phyloP scores from a whole-genome alignment of 352 stramenopile genomes.

The Elongisporangium anandrum region DNA sequence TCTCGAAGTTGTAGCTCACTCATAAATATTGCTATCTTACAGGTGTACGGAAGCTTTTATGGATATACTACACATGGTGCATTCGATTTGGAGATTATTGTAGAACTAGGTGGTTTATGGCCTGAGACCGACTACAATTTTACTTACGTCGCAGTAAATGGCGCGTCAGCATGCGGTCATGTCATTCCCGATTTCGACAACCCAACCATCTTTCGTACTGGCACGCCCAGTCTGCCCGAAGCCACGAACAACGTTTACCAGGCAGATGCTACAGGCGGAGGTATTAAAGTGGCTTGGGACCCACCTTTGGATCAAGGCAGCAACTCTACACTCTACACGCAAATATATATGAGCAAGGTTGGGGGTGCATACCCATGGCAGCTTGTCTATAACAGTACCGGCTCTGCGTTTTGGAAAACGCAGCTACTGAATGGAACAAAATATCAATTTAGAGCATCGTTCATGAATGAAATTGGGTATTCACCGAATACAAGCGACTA shows the following conservation, averaged over 20 bases:
- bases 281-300: conserved; percentile 39
- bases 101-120: conserved; percentile 39
- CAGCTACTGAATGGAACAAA: conserved; percentile 32
- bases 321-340: conserved; percentile 27
- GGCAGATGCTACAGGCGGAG: conserved; percentile 38
- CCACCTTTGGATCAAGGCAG: conserved; percentile 37
- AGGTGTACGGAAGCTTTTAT: conserved; percentile 28
- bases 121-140: conserved; percentile 35
- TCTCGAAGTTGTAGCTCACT: neutral
- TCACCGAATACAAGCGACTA: conserved; percentile 22
- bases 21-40: neutral
- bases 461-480: conserved; percentile 42
- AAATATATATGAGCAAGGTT: conserved; percentile 41
- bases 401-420: conserved; percentile 43
- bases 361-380: conserved; percentile 14
- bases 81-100: conserved; percentile 29
- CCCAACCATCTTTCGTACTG: conserved; percentile 21
- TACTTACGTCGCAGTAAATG: conserved; percentile 39
- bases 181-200: conserved; percentile 1
- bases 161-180: conserved; percentile 32
- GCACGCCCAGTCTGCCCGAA: conserved; percentile 10
- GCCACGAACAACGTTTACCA: conserved; percentile 26
- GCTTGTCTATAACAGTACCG: conserved; percentile 40
- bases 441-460: conserved; percentile 50
- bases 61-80: conserved; percentile 10